A percentile compares a stretch with the other conserved stretches of the same genome.
These are phyloP conservation scores for Bretschneidera sinensis DNA, from an alignment of 345 rosid species.

Conservation along the genomic window DNA sequence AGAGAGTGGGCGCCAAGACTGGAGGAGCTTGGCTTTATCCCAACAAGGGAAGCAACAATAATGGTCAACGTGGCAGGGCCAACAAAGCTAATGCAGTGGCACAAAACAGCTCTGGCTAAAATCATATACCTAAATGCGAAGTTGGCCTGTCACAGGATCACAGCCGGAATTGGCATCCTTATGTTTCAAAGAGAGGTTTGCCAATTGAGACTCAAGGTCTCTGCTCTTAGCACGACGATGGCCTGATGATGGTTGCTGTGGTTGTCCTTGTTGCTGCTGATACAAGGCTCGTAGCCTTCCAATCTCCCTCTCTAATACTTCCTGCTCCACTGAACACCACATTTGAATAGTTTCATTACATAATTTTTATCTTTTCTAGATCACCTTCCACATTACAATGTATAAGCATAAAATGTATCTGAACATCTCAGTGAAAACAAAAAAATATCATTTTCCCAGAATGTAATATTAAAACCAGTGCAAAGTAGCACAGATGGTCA, in stretches of 20 bases:
- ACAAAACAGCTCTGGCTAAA: slow-evolving; percentile 19
- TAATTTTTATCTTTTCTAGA: too few relatives aligned
- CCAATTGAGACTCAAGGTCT: slow-evolving; percentile 89
- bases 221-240: slow-evolving; percentile 66
- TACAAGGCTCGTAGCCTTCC: slow-evolving; percentile 69
- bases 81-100: slow-evolving; percentile 14
- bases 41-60: slow-evolving; percentile 11
- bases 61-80: slow-evolving; percentile 21
- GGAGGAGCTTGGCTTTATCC: slow-evolving; percentile 26
- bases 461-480: too few relatives aligned
- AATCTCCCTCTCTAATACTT: slow-evolving; percentile 89
- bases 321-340: slow-evolving; percentile 83
- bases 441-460: too few relatives aligned
- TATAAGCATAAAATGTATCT: too few relatives aligned
- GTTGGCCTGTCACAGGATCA: slow-evolving; percentile 60
- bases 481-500: too few relatives aligned
- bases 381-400: too few relatives aligned
- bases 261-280: slow-evolving; percentile 70
- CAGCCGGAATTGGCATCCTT: slow-evolving; percentile 61
- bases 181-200: slow-evolving; percentile 67
- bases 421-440: too few relatives aligned
- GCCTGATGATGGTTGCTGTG: slow-evolving; percentile 54
- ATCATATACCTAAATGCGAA: slow-evolving; percentile 44
- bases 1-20: slow-evolving; percentile 17
- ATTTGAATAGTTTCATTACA: slow-evolving; percentile 11